Conservation (phyloP, 177 flowering plant species). For the Vitis hybrid region DNA sequence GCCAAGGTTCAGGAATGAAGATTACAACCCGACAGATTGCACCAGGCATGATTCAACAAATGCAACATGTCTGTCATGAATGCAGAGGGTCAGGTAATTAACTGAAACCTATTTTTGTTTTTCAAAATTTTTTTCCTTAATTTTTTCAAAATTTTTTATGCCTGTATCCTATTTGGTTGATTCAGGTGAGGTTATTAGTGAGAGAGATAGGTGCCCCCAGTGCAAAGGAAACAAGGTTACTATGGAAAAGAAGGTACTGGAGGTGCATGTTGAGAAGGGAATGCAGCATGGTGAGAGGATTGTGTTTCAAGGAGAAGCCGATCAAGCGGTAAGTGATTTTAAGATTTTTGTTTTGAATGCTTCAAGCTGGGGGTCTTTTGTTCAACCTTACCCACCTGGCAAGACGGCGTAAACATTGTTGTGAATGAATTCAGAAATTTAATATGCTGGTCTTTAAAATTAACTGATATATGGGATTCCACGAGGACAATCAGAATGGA, state of each 20-base stretch:
- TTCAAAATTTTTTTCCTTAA: background rate
- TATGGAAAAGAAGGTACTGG: slow-evolving; percentile 60
- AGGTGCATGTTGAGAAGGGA: slow-evolving; percentile 67
- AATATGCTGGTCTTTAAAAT: no score
- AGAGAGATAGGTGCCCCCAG: slow-evolving; percentile 49
- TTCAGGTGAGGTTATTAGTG: slow-evolving; percentile 56
- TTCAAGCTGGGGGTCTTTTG: background rate
- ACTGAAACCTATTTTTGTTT: background rate
- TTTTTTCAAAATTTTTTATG: background rate
- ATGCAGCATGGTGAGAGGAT: slow-evolving; percentile 66
- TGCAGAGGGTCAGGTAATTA: slow-evolving; percentile 53
- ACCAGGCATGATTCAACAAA: slow-evolving; percentile 68
- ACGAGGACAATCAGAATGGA: no score
- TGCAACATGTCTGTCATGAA: slow-evolving; percentile 63
- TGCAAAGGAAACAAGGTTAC: slow-evolving; percentile 60
- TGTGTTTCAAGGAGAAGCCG: slow-evolving; percentile 55
- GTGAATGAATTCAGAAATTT: no score
- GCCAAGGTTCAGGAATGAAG: slow-evolving; percentile 77
- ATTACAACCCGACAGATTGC: slow-evolving; percentile 58
- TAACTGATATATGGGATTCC: no score
- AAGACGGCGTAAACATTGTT: no score
- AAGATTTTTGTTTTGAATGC: background rate
- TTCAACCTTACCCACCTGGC: background rate
- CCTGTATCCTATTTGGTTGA: background rate
- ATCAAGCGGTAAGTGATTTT: slow-evolving; percentile 54